These are phyloP conservation scores for Chrysoporthe deuterocubensis DNA, from an alignment of 2,329 filamentous ascomycete species.

Conservation along the genomic window DNA sequence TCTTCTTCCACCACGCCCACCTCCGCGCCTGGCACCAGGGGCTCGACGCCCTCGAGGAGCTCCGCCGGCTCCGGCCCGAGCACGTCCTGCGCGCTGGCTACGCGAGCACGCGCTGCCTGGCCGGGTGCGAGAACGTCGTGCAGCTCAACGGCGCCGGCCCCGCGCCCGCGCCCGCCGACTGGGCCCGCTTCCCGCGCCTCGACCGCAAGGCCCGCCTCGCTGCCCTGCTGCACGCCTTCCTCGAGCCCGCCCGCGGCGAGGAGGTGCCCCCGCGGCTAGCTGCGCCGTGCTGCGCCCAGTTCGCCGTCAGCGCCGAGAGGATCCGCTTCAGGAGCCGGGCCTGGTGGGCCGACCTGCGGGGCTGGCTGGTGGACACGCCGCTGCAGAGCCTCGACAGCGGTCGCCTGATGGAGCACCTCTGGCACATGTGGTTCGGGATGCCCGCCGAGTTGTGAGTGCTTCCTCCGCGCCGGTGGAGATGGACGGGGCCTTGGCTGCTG, in stretches of 20 bases:
- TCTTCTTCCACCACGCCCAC: conserved; percentile 65
- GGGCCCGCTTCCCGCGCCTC: not conserved
- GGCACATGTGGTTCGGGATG: conserved; percentile 49
- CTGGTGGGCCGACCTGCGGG: conserved; percentile 51
- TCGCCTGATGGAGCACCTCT: conserved; percentile 56
- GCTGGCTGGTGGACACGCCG: conserved; percentile 52
- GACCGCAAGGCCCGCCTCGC: conserved; percentile 30
- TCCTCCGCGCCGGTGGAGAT: not conserved
- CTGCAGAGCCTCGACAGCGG: conserved; percentile 49
- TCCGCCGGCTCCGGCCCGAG: conserved; percentile 54
- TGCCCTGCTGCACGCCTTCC: conserved; percentile 32
- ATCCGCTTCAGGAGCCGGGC: conserved; percentile 43
- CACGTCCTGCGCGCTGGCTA: conserved; percentile 58
- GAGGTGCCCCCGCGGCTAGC: conserved; percentile 43
- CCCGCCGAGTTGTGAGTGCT: conserved; percentile 29
- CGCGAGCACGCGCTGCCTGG: conserved; percentile 61
- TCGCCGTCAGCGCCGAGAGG: conserved; percentile 51
- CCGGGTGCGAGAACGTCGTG: conserved; percentile 37
- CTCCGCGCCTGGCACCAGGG: conserved; percentile 60
- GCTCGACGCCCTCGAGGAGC: conserved; percentile 52
- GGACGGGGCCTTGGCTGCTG: not conserved
- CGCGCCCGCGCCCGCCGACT: not conserved
- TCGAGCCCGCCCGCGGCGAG: conserved; percentile 29
- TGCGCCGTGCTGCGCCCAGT: conserved; percentile 58
- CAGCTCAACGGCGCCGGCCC: conserved; percentile 22